Evolutionary conservation across 768 basidiomycete species (phyloP).

Genomic region (Serendipita sp.): DNA sequence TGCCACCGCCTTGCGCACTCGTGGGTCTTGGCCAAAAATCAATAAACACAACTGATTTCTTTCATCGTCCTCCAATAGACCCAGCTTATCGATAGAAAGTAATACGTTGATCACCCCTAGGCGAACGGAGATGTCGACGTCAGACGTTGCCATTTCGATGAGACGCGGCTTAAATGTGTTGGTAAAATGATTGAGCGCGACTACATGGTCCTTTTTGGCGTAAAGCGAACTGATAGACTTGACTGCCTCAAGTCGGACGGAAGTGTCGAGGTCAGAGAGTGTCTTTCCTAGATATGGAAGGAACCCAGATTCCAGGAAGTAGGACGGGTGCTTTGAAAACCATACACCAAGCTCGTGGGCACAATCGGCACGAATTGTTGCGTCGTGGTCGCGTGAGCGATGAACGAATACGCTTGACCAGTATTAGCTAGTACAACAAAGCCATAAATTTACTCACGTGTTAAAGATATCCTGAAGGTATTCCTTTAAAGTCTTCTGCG

Average conservation of each 20-base stretch:
- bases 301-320: slow-evolving; percentile 76
- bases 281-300: slow-evolving; percentile 95
- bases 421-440: background rate
- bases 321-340: slow-evolving; percentile 77
- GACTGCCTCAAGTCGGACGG: slow-evolving; percentile 82
- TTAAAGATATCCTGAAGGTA: slow-evolving; percentile 84
- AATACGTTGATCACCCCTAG: slow-evolving; percentile 76
- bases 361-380: slow-evolving; percentile 84
- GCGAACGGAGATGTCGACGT: slow-evolving; percentile 74
- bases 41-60: slow-evolving; percentile 66
- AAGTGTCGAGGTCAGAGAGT: slow-evolving; percentile 64
- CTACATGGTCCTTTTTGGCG: slow-evolving; percentile 56
- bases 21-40: slow-evolving; percentile 70
- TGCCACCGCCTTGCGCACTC: slow-evolving; percentile 67
- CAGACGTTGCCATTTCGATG: slow-evolving; percentile 82
- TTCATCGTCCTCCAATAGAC: slow-evolving; percentile 77
- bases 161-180: slow-evolving; percentile 87
- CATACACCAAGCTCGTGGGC: slow-evolving; percentile 75
- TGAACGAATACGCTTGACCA: slow-evolving; percentile 75
- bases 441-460: slow-evolving; percentile 41
- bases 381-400: slow-evolving; percentile 87
- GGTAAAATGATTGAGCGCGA: slow-evolving; percentile 73
- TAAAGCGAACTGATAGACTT: slow-evolving; percentile 71
- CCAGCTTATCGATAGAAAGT: slow-evolving; percentile 60
- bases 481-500: slow-evolving; percentile 56